Evolutionary conservation across 1,284 basidiomycete species (phyloP).

Genomic region (Salmacisia buchloeana): DNA sequence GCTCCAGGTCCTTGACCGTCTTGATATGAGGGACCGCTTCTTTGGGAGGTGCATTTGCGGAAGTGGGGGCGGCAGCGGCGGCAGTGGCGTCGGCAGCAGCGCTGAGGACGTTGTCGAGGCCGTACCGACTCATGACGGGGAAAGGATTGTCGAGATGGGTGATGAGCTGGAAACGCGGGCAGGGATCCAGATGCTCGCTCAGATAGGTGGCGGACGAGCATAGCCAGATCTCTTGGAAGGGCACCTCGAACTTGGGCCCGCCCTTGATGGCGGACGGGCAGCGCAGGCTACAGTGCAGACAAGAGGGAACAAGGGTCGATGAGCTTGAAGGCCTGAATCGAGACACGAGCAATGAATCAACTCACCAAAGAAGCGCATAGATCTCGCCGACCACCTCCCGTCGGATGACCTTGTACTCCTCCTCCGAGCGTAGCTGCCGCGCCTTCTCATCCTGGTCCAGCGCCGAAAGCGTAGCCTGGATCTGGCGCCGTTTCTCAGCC

Average conservation of each 20-base stretch:
- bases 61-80: no score
- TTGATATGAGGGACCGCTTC: neutral
- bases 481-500: neutral
- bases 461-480: neutral
- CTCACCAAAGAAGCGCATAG: neutral
- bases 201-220: neutral
- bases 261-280: neutral
- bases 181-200: neutral
- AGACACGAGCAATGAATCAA: neutral
- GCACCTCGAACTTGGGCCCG: neutral
- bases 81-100: no score
- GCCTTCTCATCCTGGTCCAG: neutral
- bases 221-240: neutral
- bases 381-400: neutral
- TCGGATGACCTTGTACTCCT: neutral
- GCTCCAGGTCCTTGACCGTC: conserved; percentile 6
- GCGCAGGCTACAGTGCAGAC: neutral
- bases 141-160: neutral
- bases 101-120: no score
- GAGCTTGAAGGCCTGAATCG: no score
- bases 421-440: neutral
- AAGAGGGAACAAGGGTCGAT: neutral
- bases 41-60: no score
- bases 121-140: neutral
- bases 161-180: neutral